Base-by-base conservation (phyloP, 23 red algal genomes). In the Cyanidium caldarium region DNA sequence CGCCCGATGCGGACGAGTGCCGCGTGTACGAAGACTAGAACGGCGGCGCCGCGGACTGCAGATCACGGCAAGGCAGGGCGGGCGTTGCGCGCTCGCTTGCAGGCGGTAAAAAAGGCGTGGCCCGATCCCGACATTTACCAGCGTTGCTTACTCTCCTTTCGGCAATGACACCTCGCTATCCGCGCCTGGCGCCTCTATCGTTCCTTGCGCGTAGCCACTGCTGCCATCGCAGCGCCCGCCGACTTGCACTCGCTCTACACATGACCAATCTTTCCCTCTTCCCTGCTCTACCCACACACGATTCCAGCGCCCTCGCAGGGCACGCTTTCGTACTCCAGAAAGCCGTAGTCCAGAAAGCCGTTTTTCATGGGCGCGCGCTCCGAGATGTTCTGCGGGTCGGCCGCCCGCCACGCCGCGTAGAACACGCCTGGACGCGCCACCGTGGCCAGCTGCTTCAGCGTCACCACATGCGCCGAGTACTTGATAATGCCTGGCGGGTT, bases 1-100 rank as follows among this genome's bases (percentile, higher is more conserved):
- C 80, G 13, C 92, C 92, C 12, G 92, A 98, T 35, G 92, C 92
- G 14, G 92, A 98, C 31, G 92, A 98, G 65, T 98, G 92, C 76
- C 78, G 92, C 42, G 65, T 77, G 65, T 93, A 93, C 44, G 87
- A 93, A 37, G 65, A 80, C 68, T 91, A 79, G 68, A 58, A 28
- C 19, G 13, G 31, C n/a, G 51, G 19, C 51, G 51, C 51, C n/a
- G 51, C 13, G 13, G 51, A 25, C n/a, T n/a, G n/a, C n/a, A n/a
- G n/a, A n/a, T n/a, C n/a, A n/a, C n/a, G n/a, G n/a, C n/a, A n/a
- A n/a, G n/a, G n/a, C n/a, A n/a, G n/a, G n/a, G n/a, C n/a, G n/a
- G n/a, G n/a, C n/a, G n/a, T n/a, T n/a, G n/a, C n/a, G n/a, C n/a
- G n/a, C n/a, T n/a, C n/a, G n/a, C n/a, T n/a, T n/a, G n/a, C n/a